Conservation (phyloP, 768 basidiomycete species). For the Amanita brunnescens region DNA sequence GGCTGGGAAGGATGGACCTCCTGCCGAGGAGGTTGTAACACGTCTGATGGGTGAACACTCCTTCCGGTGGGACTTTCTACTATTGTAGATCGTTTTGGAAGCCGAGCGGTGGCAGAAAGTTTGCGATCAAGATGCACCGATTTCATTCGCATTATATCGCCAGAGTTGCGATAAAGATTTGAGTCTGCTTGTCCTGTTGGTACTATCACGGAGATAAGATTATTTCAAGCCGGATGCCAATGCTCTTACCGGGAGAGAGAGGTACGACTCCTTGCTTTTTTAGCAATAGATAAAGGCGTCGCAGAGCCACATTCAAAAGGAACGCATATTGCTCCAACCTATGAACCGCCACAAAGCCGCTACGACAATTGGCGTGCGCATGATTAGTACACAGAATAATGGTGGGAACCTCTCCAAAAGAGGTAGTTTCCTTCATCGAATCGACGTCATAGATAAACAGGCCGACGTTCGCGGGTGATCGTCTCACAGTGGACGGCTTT, state of each 20-base stretch:
- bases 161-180: slow-evolving; percentile 80
- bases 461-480: slow-evolving; percentile 75
- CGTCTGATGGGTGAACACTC: slow-evolving; percentile 68
- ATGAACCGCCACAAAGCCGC: slow-evolving; percentile 87
- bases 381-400: slow-evolving; percentile 75
- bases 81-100: slow-evolving; percentile 91
- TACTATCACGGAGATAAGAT: slow-evolving; percentile 16
- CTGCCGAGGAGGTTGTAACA: slow-evolving; percentile 37
- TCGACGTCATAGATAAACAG: slow-evolving; percentile 73
- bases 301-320: slow-evolving; percentile 88
- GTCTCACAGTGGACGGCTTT: slow-evolving; percentile 55
- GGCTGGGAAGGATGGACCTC: slow-evolving; percentile 30
- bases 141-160: slow-evolving; percentile 91
- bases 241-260: slow-evolving; percentile 53
- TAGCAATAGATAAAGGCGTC: slow-evolving; percentile 79
- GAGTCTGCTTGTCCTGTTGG: slow-evolving; percentile 34
- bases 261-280: slow-evolving; percentile 88
- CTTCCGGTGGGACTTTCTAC: slow-evolving; percentile 91
- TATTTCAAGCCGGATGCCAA: neutral
- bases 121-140: slow-evolving; percentile 93
- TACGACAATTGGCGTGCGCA: slow-evolving; percentile 52
- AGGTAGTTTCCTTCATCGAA: slow-evolving; percentile 54
- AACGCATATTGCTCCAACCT: slow-evolving; percentile 97
- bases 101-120: slow-evolving; percentile 82
- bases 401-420: slow-evolving; percentile 67